Base-by-base conservation (phyloP, 2,329 filamentous ascomycete genomes). In the Cladorrhinum sp. region DNA sequence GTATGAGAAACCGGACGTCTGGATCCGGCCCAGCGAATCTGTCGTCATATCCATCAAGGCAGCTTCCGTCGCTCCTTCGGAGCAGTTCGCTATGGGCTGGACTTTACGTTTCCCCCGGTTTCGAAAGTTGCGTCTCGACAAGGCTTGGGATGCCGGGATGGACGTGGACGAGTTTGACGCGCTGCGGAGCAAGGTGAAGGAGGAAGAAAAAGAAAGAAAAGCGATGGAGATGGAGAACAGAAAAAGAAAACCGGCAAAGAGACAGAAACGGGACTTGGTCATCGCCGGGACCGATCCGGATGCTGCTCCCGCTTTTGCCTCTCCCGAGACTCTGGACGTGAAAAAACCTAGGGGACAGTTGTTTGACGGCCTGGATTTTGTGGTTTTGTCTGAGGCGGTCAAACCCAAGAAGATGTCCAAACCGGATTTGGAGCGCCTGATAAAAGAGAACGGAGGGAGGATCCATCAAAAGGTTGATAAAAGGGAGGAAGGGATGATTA, bases 91-190 rank as follows among this genome's bases (percentile, higher is more conserved):
- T 7, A 85, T 85, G 16, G 85, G 85, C 1, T 79, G 89, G 63
- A 98, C 95, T 0, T 77, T 99, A 42, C 87, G 95, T 0, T 99
- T 99, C 68, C 95, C 95, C 1, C 87, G 95, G 1, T 96, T 98
- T 75, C 92, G 92, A 64, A 83, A 82, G 36, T 76, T 98, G 5
- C 85, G 92, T 3, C 81, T 84, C n/a, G 95, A 98, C 73, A 92
- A 93, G 66, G 80, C 82, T 59, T 99, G 95, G 94, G 82, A 90
- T 53, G 85, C 86, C 33, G 91, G 91, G 0, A 79, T 98, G 2
- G 90, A 90, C 0, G 78, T 91, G 1, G 84, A 91, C 51, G 90
- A 92, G 51, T 96, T 97, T 68, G 75, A 87, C 18, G 83, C 88
- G 7, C 76, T 97, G 16, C 89, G 90, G 65, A 78, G 79, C 5